These are phyloP conservation scores for Closterium sp. DNA, from an alignment of 139 green algal genomes.

Conservation along the genomic window DNA sequence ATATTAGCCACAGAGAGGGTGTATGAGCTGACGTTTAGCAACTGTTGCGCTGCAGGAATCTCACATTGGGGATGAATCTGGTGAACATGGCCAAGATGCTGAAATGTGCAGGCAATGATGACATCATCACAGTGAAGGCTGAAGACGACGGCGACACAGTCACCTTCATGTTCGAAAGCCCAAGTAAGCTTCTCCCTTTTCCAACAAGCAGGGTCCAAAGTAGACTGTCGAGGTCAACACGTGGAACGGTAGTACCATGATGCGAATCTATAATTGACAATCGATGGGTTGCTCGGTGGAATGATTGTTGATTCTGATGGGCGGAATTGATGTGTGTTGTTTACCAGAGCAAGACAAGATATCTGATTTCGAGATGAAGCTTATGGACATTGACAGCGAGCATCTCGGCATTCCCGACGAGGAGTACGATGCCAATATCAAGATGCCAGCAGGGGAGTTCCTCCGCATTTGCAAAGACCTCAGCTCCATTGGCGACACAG, in stretches of 20 bases:
- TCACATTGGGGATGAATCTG: conserved; percentile 81
- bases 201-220: background rate
- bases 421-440: conserved; percentile 73
- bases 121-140: conserved; percentile 95
- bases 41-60: conserved; percentile 10
- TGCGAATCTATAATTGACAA: background rate
- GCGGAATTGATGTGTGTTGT: background rate
- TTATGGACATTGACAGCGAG: conserved; percentile 99
- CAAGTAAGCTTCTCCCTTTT: conserved; percentile 37
- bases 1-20: background rate
- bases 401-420: conserved; percentile 95
- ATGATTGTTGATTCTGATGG: background rate
- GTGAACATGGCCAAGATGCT: conserved; percentile 95
- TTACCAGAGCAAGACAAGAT: conserved; percentile 77
- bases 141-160: conserved; percentile 90
- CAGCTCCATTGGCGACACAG: conserved; percentile 89
- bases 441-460: conserved; percentile 89
- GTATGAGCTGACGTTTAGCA: background rate
- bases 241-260: background rate
- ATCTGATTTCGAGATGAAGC: conserved; percentile 96
- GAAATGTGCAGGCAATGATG: conserved; percentile 94
- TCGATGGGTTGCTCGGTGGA: background rate
- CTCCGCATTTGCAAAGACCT: conserved; percentile 88
- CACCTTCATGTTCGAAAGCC: conserved; percentile 95
- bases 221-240: background rate